Evolutionary conservation across 202 grass and related monocot species (phyloP).

Genomic region (Brachypodium distachyon): DNA sequence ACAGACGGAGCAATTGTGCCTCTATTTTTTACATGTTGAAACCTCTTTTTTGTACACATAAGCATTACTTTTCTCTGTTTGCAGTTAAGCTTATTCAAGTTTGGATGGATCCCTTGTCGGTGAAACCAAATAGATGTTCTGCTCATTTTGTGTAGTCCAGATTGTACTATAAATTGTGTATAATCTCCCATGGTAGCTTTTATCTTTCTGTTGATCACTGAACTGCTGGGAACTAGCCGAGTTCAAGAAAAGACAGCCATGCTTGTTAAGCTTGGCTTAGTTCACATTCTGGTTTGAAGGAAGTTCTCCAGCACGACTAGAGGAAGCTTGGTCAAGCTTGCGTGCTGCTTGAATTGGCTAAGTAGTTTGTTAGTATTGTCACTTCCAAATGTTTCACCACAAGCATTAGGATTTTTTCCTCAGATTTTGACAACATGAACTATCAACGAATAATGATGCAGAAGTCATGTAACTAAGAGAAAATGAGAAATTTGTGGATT

Average conservation of each 20-base stretch:
- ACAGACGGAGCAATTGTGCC: too few relatives aligned
- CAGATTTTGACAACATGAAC: neutral
- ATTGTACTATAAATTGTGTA: neutral
- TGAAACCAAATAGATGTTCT: conserved; percentile 3
- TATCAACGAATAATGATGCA: neutral
- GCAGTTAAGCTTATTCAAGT: neutral
- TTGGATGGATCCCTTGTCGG: conserved; percentile 11
- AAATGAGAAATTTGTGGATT: neutral
- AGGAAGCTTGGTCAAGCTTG: neutral
- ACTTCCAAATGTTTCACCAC: neutral
- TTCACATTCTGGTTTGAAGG: conserved; percentile 19
- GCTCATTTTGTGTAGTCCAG: neutral
- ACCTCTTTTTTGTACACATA: neutral
- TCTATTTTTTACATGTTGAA: neutral
- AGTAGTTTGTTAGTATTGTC: neutral
- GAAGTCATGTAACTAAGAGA: neutral
- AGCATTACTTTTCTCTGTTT: conserved; percentile 2
- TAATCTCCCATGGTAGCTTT: neutral
- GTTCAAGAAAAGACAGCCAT: neutral
- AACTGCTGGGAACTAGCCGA: neutral
- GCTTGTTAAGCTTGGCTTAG: neutral
- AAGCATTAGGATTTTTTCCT: neutral
- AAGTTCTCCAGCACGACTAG: neutral
- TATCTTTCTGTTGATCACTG: neutral
- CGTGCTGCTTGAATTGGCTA: neutral